These are phyloP conservation scores for Raddia distichophylla DNA, from an alignment of 176 grass and related monocot genomes.

Conservation along the genomic window DNA sequence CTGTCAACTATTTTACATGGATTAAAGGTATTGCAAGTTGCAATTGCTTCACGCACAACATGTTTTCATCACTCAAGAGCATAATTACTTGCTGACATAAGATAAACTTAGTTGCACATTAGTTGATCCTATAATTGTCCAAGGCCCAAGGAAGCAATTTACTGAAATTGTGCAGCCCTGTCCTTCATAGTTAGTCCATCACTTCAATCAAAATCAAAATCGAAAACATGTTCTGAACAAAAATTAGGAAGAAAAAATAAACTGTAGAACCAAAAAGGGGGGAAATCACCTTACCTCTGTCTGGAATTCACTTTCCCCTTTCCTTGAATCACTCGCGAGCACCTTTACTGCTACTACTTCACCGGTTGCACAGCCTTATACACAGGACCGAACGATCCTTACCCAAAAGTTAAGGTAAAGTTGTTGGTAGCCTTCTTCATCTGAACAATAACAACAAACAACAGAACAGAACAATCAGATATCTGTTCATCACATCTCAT, in stretches of 20 bases:
- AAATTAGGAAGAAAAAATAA: neutral
- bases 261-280: neutral
- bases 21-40: slow-evolving; percentile 17
- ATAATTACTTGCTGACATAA: slow-evolving; percentile 17
- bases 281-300: slow-evolving; percentile 65
- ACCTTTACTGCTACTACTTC: slow-evolving; percentile 91
- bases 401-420: slow-evolving; percentile 88
- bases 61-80: slow-evolving; percentile 26
- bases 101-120: neutral
- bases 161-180: neutral
- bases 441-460: slow-evolving; percentile 43
- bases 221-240: slow-evolving; percentile 2
- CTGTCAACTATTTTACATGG: slow-evolving; percentile 19
- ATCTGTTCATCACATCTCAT: slow-evolving; percentile 6
- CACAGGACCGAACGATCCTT: slow-evolving; percentile 96
- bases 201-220: neutral
- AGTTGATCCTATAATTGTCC: neutral
- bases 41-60: slow-evolving; percentile 14
- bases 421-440: slow-evolving; percentile 90
- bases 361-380: slow-evolving; percentile 88
- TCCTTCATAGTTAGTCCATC: neutral
- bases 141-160: neutral
- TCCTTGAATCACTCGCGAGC: slow-evolving; percentile 82
- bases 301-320: slow-evolving; percentile 96
- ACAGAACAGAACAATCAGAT: slow-evolving; percentile 28